phyloP scores from a whole-genome alignment of 176 grass and related monocot species.

The Juncus effusus region DNA sequence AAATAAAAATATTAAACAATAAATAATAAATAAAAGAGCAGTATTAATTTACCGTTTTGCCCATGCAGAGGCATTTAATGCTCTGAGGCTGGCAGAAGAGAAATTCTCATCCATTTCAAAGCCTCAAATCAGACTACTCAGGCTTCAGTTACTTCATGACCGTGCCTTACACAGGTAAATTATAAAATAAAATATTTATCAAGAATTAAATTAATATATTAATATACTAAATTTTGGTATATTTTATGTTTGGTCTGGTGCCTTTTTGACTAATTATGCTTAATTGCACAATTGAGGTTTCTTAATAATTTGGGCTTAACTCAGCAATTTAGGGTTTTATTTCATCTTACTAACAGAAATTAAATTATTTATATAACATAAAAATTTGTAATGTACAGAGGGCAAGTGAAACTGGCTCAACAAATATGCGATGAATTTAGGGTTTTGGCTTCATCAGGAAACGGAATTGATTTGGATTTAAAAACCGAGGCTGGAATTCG shows the following conservation, averaged over 20 bases:
- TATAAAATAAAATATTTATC: not conserved
- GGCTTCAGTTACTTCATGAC: conserved; percentile 87
- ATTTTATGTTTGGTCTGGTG: too few relatives aligned
- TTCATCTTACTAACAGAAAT: not conserved
- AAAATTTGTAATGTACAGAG: conserved; percentile 44
- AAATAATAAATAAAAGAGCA: too few relatives aligned
- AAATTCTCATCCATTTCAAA: conserved; percentile 59
- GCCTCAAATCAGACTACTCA: conserved; percentile 68
- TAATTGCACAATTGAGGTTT: conserved; percentile 13
- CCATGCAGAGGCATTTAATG: conserved; percentile 64
- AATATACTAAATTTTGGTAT: too few relatives aligned
- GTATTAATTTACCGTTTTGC: conserved; percentile 15
- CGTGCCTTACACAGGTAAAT: conserved; percentile 74
- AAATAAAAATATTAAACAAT: not conserved
- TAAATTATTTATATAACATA: not conserved
- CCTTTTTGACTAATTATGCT: conserved; percentile 15
- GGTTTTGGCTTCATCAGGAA: conserved; percentile 71
- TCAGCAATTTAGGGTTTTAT: not conserved
- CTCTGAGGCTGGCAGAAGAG: conserved; percentile 80
- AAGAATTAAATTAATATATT: conserved; percentile 25
- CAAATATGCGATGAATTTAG: conserved; percentile 82
- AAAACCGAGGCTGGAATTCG: conserved; percentile 84
- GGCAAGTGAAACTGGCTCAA: conserved; percentile 70
- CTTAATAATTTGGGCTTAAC: too few relatives aligned
- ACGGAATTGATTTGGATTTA: conserved; percentile 86